Base-by-base conservation (phyloP, 2,329 filamentous ascomycete genomes). In the Pyrenochaeta sp. region DNA sequence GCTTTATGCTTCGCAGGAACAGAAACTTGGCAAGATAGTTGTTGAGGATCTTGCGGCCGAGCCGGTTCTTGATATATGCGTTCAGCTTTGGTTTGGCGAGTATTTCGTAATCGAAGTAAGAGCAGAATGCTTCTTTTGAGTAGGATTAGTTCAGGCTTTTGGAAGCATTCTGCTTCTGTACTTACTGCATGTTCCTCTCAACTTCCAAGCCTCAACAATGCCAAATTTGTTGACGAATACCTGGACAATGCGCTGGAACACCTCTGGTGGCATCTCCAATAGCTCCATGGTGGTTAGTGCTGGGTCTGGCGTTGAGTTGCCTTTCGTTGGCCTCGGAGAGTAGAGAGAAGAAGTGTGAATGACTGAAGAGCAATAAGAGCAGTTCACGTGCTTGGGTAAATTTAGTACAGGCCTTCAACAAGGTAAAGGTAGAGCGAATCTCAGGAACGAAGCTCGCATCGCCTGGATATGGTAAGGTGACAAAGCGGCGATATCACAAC, bases 251-350 rank as follows among this genome's bases (percentile, higher is more conserved):
- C 33, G 12, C n/a, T 36, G 33, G 12, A 36, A 53, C 1, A 45
- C 20, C 27, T 49, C 50, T 15, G 50, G 50, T 5, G 45, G 50
- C 3, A 53, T 17, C 10, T 53, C 45, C 9, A 53, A 29, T 15
- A 53, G 33, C 9, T 37, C 15, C 45, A 53, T 53, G 33, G 7
- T 47, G 49, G 5, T 23, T 18, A n/a, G n/a, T n/a, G n/a, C n/a
- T n/a, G n/a, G n/a, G n/a, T n/a, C n/a, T n/a, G n/a, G n/a, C n/a
- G n/a, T n/a, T n/a, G n/a, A n/a, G n/a, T n/a, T n/a, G n/a, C n/a
- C n/a, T n/a, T n/a, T n/a, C n/a, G n/a, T n/a, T n/a, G n/a, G n/a
- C n/a, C n/a, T n/a, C n/a, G n/a, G n/a, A n/a, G n/a, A n/a, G n/a
- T n/a, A n/a, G n/a, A n/a, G n/a, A n/a, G n/a, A n/a, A n/a, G n/a